phyloP scores from a whole-genome alignment of 2,329 filamentous ascomycete species.

The Fusarium avenaceum region DNA sequence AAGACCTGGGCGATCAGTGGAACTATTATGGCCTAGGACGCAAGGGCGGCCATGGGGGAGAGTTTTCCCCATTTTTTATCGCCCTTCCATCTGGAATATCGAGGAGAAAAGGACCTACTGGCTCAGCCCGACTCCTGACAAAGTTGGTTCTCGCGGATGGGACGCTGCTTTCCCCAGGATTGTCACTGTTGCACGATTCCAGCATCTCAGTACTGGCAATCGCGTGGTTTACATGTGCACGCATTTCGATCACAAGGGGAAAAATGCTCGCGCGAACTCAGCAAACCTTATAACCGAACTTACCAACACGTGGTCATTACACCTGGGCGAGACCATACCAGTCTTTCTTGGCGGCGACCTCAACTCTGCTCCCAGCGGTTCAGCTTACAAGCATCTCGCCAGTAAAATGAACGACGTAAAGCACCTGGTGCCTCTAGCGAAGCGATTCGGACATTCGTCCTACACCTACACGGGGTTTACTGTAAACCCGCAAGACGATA shows the following conservation, averaged over 20 bases:
- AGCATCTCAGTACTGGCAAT: constrained; percentile 55
- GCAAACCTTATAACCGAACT: constrained; percentile 56
- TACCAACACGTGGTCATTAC: constrained; percentile 47
- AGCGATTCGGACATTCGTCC: constrained; percentile 43
- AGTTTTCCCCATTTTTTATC: constrained; percentile 78
- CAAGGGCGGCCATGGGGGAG: constrained; percentile 72
- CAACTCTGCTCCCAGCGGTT: constrained; percentile 49
- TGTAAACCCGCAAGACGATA: constrained; percentile 31
- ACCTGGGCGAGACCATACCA: constrained; percentile 35
- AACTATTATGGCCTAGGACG: constrained; percentile 68
- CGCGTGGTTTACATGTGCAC: constrained; percentile 64
- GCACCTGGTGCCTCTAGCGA: constrained; percentile 41
- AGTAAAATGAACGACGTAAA: constrained; percentile 46
- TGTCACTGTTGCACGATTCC: constrained; percentile 62
- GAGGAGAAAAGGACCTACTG: constrained; percentile 68
- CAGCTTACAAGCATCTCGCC: constrained; percentile 48
- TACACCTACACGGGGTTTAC: constrained; percentile 53
- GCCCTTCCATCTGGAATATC: constrained; percentile 64
- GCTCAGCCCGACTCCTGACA: constrained; percentile 70
- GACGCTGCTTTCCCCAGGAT: constrained; percentile 60
- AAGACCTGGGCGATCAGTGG: constrained; percentile 60
- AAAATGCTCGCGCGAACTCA: constrained; percentile 56
- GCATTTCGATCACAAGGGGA: constrained; percentile 65
- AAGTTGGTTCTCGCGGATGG: constrained; percentile 72
- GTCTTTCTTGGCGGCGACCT: constrained; percentile 54